phyloP scores from a whole-genome alignment of 2,329 filamentous ascomycete genomes.

The Huntiella savannae region DNA sequence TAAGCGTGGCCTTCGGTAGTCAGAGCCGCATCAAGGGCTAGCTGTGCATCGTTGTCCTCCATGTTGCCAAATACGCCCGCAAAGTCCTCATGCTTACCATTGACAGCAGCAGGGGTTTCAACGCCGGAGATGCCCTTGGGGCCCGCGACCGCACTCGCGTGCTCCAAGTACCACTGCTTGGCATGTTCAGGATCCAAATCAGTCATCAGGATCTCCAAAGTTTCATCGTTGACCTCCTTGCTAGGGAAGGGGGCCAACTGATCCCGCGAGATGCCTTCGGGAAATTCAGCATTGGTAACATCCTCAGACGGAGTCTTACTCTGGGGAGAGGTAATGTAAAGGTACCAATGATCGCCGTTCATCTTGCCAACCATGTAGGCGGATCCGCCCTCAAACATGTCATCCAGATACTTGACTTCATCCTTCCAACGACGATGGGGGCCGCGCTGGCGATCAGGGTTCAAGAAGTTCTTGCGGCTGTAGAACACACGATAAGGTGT shows the following conservation, averaged over 20 bases:
- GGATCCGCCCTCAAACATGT: conserved; percentile 77
- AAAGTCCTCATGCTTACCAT: conserved; percentile 32
- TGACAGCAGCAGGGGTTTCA: conserved; percentile 6
- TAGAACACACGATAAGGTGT: conserved; percentile 95
- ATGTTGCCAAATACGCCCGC: conserved; percentile 70
- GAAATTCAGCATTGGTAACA: background rate
- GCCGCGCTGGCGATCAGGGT: conserved; percentile 81
- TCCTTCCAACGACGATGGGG: conserved; percentile 96
- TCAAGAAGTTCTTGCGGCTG: conserved; percentile 95
- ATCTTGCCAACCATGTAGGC: conserved; percentile 99
- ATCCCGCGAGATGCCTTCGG: conserved; percentile 20
- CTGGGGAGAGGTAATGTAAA: conserved; percentile 85
- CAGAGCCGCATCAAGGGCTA: conserved; percentile 44
- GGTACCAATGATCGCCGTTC: conserved; percentile 98
- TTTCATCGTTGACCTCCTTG: conserved; percentile 50
- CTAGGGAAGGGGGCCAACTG: conserved; percentile 32
- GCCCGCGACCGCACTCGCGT: conserved; percentile 78
- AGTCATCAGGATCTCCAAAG: conserved; percentile 54
- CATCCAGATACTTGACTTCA: conserved; percentile 82
- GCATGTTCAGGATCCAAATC: conserved; percentile 49
- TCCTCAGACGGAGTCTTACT: conserved; percentile 46
- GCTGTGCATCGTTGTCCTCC: conserved; percentile 29
- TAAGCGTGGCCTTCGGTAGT: conserved; percentile 88
- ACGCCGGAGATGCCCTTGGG: conserved; percentile 49
- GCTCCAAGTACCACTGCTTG: conserved; percentile 48